Evolutionary conservation across 2,329 filamentous ascomycete genomes (phyloP), one percentile per base, ranked within the genome.

Genomic region (Monilinia fructigena): DNA sequence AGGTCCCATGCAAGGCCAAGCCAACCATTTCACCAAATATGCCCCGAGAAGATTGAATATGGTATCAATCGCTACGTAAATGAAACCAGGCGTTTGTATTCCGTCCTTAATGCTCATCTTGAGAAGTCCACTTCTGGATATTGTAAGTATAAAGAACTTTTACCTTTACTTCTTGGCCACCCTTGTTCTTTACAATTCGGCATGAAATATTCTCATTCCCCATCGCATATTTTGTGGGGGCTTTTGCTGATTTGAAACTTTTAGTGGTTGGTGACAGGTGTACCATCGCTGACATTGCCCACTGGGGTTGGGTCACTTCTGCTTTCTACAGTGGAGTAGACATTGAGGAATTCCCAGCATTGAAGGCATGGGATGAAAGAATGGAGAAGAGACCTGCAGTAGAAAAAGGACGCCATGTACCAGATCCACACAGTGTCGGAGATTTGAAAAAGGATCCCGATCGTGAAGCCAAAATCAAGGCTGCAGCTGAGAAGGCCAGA

Each of bases 21-120:
- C 91, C 63, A 93, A 95, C 78, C 92, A 96, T 79, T 96, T 96
- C 78, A 81, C 80, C 58, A 85, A 91, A 66, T 96, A 96, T 74
- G 92, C 92, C 0, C 91, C 0, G 89, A 93, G 76, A 87, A 85
- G 76, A 94, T 96, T 73, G 82, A 88, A 74, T 96, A 97, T 76
- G 92, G 89, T 69, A 86, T 96, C 65, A 86, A 91, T 74, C 85
- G 93, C 58, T 97, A 96, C 79, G 80, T 83, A 75, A 95, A 92
- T 75, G 93, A 97, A 80, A 92, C 90, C 0, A 84, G 89, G n/a
- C 87, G 93, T 18, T 82, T 97, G 1, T 96, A 95, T 79, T 82
- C 86, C 62, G 89, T 92, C 26, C 80, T 96, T 67, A 88, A 96
- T 74, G 86, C 83, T 58, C 87, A 93, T 65, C 85, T 97, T 54